Percentiles rank a stretch among this genome's conserved stretches.
These are phyloP conservation scores for Viridothelium virens DNA, from an alignment of 495 filamentous ascomycete genomes.

Conservation along the genomic window DNA sequence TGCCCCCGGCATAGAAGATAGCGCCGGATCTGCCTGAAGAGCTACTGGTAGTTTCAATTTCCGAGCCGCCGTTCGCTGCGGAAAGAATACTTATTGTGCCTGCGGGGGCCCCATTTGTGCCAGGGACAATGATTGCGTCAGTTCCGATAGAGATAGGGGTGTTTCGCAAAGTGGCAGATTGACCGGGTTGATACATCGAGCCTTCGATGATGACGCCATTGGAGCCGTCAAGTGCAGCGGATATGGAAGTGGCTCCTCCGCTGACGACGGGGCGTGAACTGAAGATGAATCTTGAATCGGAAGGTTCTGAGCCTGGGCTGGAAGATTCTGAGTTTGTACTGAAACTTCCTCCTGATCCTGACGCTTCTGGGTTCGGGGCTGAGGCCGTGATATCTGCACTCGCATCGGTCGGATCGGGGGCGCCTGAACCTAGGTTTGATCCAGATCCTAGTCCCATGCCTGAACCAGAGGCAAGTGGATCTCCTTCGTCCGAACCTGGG, in stretches of 20 bases:
- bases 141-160: neutral
- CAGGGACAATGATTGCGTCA: constrained; percentile 3
- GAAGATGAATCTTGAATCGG: neutral
- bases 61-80: neutral
- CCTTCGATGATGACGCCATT: neutral
- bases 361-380: too few relatives aligned
- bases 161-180: neutral
- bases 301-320: neutral
- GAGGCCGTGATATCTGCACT: too few relatives aligned
- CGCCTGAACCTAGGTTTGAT: neutral
- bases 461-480: neutral
- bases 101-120: neutral
- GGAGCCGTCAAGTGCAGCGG: neutral
- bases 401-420: too few relatives aligned
- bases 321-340: neutral
- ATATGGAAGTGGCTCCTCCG: neutral
- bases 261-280: neutral
- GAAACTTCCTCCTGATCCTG: too few relatives aligned
- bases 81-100: neutral
- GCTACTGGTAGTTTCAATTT: neutral
- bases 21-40: neutral
- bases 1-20: neutral
- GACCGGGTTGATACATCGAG: neutral
- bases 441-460: neutral
- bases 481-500: neutral